These are phyloP conservation scores for Xylariomycetidae sp. DNA, from an alignment of 2,329 filamentous ascomycete species.

Conservation along the genomic window DNA sequence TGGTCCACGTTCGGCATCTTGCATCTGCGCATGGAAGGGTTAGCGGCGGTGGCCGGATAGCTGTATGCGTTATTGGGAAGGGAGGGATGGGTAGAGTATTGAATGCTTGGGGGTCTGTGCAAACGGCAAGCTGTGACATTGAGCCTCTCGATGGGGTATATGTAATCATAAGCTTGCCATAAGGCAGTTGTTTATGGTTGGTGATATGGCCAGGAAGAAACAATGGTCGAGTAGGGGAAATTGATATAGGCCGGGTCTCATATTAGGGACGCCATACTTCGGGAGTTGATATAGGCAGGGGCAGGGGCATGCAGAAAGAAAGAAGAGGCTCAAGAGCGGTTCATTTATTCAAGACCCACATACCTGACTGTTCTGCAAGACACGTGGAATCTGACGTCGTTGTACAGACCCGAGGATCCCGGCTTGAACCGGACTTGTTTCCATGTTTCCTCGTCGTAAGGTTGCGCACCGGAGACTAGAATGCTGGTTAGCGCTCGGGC, in stretches of 20 bases:
- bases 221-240: background rate
- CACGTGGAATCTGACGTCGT: slow-evolving; percentile 41
- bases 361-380: slow-evolving; percentile 60
- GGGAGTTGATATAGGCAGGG: too few species aligned
- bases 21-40: slow-evolving; percentile 38
- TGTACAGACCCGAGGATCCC: slow-evolving; percentile 38
- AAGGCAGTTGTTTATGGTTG: too few species aligned
- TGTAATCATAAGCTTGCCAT: too few species aligned
- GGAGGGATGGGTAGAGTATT: background rate
- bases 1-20: slow-evolving; percentile 67
- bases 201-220: too few species aligned
- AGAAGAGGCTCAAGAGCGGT: too few species aligned
- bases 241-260: background rate
- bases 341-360: slow-evolving; percentile 13
- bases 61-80: background rate
- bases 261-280: too few species aligned
- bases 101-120: too few species aligned
- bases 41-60: background rate
- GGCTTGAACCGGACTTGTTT: slow-evolving; percentile 50
- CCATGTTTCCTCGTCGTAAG: slow-evolving; percentile 68
- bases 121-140: too few species aligned
- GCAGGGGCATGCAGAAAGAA: too few species aligned
- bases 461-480: slow-evolving; percentile 52
- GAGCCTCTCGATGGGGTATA: too few species aligned
- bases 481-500: background rate